Percentiles rank a stretch among this genome's conserved stretches.
Evolutionary conservation across 139 green algal genomes (phyloP).

Genomic region (Coelastrella sp.): DNA sequence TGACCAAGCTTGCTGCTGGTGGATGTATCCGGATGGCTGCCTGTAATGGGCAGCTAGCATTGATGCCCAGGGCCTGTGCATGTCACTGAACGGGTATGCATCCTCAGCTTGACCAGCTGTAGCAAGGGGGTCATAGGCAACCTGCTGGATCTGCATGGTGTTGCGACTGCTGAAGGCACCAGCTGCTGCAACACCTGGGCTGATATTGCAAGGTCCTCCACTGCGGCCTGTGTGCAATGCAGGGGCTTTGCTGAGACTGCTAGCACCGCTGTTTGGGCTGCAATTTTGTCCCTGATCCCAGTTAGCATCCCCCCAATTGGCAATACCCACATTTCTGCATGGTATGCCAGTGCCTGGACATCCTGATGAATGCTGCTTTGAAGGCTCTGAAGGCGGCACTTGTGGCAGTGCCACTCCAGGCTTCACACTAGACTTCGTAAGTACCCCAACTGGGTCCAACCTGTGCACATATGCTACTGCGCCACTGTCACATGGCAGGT

Average conservation of each 20-base stretch:
- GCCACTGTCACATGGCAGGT: too few species aligned
- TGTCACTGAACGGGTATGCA: too few species aligned
- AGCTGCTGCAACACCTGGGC: neutral
- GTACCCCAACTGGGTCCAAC: too few species aligned
- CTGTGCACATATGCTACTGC: too few species aligned
- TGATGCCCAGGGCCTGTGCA: too few species aligned
- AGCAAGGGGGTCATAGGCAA: too few species aligned
- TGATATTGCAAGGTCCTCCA: neutral
- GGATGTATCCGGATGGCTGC: neutral
- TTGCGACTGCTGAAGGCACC: neutral
- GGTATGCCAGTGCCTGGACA: neutral
- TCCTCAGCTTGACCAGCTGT: too few species aligned
- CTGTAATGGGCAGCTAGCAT: too few species aligned
- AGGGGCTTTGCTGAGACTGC: slow-evolving; percentile 21
- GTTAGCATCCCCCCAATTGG: neutral
- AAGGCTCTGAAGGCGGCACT: too few species aligned
- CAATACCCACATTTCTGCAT: neutral
- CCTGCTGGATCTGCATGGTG: neutral
- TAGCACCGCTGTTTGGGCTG: slow-evolving; percentile 28
- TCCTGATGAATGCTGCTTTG: neutral
- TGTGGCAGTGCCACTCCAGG: too few species aligned
- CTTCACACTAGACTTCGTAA: too few species aligned
- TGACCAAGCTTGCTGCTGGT: neutral
- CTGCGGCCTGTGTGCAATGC: too few species aligned
- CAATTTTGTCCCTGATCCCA: slow-evolving; percentile 19